phyloP scores from a whole-genome alignment of 2,329 filamentous ascomycete species.

The Colletotrichum sp. region DNA sequence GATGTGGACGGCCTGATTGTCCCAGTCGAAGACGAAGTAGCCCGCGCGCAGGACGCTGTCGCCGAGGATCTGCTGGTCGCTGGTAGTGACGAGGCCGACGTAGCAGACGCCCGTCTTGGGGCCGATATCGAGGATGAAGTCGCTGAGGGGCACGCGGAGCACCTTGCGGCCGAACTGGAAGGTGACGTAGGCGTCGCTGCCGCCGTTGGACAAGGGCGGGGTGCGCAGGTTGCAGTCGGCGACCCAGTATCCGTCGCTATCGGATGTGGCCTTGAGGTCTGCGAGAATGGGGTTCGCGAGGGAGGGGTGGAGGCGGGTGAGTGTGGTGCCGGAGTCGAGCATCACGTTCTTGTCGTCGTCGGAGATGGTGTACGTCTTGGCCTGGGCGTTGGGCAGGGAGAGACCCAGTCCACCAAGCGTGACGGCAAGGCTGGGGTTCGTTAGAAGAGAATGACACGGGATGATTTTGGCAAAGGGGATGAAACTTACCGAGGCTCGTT shows the following conservation, averaged over 20 bases:
- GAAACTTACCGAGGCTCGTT: constrained; percentile 32
- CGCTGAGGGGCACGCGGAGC: constrained; percentile 47
- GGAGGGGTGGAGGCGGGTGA: constrained; percentile 48
- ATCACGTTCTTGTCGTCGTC: constrained; percentile 44
- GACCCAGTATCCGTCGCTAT: constrained; percentile 47
- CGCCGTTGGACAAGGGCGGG: constrained; percentile 31
- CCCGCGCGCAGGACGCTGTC: constrained; percentile 47
- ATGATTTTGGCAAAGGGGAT: constrained; percentile 10
- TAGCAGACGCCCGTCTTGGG: constrained; percentile 38
- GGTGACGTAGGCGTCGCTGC: constrained; percentile 37
- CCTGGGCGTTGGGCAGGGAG: constrained; percentile 24
- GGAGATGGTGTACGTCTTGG: constrained; percentile 27
- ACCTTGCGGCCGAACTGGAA: constrained; percentile 50
- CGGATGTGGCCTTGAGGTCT: constrained; percentile 44
- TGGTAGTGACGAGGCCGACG: constrained; percentile 43
- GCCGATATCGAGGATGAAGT: constrained; percentile 54
- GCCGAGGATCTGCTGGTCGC: constrained; percentile 48
- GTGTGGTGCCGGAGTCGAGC: constrained; percentile 59
- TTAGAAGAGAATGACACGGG: neutral
- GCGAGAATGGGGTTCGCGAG: constrained; percentile 48
- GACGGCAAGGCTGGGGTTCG: constrained; percentile 34
- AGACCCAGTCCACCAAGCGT: constrained; percentile 35
- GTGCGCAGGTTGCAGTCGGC: constrained; percentile 46
- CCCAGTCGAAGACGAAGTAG: constrained; percentile 53
- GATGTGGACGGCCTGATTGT: constrained; percentile 44